Conservation (phyloP, 148 eudicot genomes). For the Arbutus unedo region DNA sequence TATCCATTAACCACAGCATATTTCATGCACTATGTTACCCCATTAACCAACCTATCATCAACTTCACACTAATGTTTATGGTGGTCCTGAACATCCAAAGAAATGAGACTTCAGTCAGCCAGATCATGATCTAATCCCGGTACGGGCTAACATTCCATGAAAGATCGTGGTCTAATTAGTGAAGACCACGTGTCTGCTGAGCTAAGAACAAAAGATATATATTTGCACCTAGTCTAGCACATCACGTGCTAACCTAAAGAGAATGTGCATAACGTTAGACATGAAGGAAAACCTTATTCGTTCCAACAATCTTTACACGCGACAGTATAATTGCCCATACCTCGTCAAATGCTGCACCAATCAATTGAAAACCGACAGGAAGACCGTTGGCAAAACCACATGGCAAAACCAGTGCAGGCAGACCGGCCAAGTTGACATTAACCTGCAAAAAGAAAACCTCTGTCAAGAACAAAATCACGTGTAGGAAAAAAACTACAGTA, state of each 20-base stretch:
- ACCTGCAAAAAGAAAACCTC: slow-evolving; percentile 44
- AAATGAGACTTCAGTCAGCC: not conserved
- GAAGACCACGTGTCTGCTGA: not conserved
- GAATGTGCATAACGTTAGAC: not conserved
- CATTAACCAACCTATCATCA: slow-evolving; percentile 3
- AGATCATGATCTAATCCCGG: not conserved
- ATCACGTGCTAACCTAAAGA: not conserved
- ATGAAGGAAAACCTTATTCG: not conserved
- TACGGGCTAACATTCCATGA: not conserved
- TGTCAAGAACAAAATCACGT: slow-evolving; percentile 13
- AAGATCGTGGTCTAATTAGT: not conserved
- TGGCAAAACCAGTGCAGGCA: slow-evolving; percentile 92
- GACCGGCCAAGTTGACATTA: slow-evolving; percentile 95
- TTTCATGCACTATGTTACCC: not conserved
- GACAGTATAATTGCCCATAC: slow-evolving; percentile 24
- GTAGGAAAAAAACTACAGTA: not conserved
- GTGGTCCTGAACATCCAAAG: not conserved
- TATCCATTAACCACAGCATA: not conserved
- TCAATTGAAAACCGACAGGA: slow-evolving; percentile 92
- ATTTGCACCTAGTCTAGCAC: not conserved
- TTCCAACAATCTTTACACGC: not conserved
- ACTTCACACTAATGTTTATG: not conserved
- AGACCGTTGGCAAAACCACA: slow-evolving; percentile 77
- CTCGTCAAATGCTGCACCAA: slow-evolving; percentile 95
- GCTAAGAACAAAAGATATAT: not conserved